Percentiles rank a stretch among this genome's conserved stretches.
Conservation (phyloP, 2,329 filamentous ascomycete genomes). For the Ceratocystis lukuohia region DNA sequence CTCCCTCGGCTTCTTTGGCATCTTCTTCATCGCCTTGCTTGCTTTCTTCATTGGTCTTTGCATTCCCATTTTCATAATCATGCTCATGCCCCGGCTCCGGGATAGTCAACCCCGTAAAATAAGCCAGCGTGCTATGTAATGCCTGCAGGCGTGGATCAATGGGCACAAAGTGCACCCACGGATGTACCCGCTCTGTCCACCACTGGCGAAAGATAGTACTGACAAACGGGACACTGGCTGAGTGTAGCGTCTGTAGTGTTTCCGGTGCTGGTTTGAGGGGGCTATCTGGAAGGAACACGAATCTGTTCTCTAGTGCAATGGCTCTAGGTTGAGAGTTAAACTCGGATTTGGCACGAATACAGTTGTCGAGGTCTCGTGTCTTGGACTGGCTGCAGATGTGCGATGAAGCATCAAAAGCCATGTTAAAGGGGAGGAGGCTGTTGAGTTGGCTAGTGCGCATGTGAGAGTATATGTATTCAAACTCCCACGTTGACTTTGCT, state of each 20-base stretch:
- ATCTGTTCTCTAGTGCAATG: conserved; percentile 37
- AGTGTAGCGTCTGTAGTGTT: conserved; percentile 41
- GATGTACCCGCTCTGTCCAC: conserved; percentile 59
- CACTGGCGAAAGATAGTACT: conserved; percentile 63
- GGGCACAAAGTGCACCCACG: conserved; percentile 73
- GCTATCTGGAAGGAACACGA: conserved; percentile 59
- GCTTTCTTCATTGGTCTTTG: conserved; percentile 20
- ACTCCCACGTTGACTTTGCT: conserved; percentile 7
- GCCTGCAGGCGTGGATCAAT: conserved; percentile 60
- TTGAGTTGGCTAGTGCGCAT: conserved; percentile 5
- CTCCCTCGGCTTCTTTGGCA: conserved; percentile 24
- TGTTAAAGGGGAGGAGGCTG: conserved; percentile 36
- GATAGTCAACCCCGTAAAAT: conserved; percentile 48
- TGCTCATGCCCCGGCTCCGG: conserved; percentile 21
- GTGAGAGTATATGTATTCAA: conserved; percentile 8
- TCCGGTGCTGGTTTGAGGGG: conserved; percentile 56
- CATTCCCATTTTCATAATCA: conserved; percentile 24
- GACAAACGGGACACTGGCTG: conserved; percentile 54
- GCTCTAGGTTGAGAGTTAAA: conserved; percentile 27
- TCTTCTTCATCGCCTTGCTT: neutral
- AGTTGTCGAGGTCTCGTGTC: conserved; percentile 24
- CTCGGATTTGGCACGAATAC: conserved; percentile 38
- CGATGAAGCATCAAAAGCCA: neutral
- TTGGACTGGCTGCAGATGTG: conserved; percentile 11
- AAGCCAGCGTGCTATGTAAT: conserved; percentile 59